Base-by-base conservation (phyloP, 495 filamentous ascomycete genomes). In the Podospora anserina region DNA sequence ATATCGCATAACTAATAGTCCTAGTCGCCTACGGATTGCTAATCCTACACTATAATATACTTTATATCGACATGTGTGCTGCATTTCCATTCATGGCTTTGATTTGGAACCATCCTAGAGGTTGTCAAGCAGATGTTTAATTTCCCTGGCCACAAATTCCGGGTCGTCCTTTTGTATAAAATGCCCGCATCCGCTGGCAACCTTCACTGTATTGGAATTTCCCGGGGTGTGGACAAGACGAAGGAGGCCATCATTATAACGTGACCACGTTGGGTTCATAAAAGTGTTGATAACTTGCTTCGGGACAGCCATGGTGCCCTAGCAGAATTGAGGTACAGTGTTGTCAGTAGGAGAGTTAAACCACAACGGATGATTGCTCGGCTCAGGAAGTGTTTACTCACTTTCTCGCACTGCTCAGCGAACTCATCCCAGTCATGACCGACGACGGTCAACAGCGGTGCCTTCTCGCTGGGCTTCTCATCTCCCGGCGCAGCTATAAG, bases 121-220 rank as follows among this genome's bases (percentile, higher is more conserved):
- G 6, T 34, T 18, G 20, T 71, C 32, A 32, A 87, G 63, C 55
- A 88, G 61, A 4, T 70, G 73, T 61, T 72, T 69, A n/a, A 84
- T 72, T 70, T 88, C 81, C 44, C 70, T 72, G 0, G 81, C 82
- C 18, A 90, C 88, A 71, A 88, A 81, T n/a, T 59, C 73, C 20
- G 88, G 88, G 66, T 86, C 82, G 69, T 90, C 87, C 69, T 74
- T 84, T 71, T 89, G 88, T 39, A 90, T 81, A 70, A 90, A 90
- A 72, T 90, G 87, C 0, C 88, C 87, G 56, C 86, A 86, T 0
- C 78, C 78, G 15, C 78, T 77, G 0, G 88, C 88, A 60, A 83
- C 80, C 15, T 88, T 69, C 5, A 85, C 82, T 1, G 85, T 83
- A 4, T 76, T 49, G 2, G 7, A 11, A 16, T 49, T 76, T 62